Conservation (phyloP, 108 stramenopile species). For the Pseudonitzschia pungens region DNA sequence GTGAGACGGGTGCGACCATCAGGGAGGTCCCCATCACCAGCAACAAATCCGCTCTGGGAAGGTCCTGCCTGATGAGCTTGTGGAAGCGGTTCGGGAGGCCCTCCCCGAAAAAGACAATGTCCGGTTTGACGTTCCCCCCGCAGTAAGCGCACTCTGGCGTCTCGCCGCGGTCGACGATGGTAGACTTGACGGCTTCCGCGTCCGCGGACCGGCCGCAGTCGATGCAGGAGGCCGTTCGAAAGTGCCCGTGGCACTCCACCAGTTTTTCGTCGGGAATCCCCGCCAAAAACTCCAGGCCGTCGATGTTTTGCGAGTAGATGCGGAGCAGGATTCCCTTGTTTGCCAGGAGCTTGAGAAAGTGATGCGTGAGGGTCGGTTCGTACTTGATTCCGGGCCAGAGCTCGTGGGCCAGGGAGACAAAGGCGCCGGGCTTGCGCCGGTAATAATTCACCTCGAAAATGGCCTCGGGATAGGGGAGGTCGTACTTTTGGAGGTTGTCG, state of each 20-base stretch:
- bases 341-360: slow-evolving; percentile 76
- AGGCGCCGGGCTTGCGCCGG: slow-evolving; percentile 59
- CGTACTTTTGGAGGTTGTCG: slow-evolving; percentile 78
- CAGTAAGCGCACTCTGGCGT: slow-evolving; percentile 65
- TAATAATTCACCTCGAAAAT: slow-evolving; percentile 89
- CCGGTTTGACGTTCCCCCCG: slow-evolving; percentile 85
- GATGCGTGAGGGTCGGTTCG: slow-evolving; percentile 80
- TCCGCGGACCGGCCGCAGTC: slow-evolving; percentile 40
- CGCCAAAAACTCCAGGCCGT: slow-evolving; percentile 72
- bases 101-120: slow-evolving; percentile 93
- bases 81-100: slow-evolving; percentile 68
- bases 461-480: slow-evolving; percentile 83
- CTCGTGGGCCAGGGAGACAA: slow-evolving; percentile 61
- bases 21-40: slow-evolving; percentile 89
- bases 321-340: slow-evolving; percentile 70
- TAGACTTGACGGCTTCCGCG: slow-evolving; percentile 43
- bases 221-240: slow-evolving; percentile 65
- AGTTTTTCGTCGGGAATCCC: slow-evolving; percentile 54
- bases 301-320: slow-evolving; percentile 92
- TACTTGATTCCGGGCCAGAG: slow-evolving; percentile 73
- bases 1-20: slow-evolving; percentile 64
- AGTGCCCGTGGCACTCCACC: slow-evolving; percentile 90
- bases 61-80: slow-evolving; percentile 45
- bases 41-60: slow-evolving; percentile 61
- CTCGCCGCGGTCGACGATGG: slow-evolving; percentile 55